Percentiles rank a stretch among this genome's conserved stretches.
Conservation (phyloP, 106 monocot species). For the Chionographis japonica region DNA sequence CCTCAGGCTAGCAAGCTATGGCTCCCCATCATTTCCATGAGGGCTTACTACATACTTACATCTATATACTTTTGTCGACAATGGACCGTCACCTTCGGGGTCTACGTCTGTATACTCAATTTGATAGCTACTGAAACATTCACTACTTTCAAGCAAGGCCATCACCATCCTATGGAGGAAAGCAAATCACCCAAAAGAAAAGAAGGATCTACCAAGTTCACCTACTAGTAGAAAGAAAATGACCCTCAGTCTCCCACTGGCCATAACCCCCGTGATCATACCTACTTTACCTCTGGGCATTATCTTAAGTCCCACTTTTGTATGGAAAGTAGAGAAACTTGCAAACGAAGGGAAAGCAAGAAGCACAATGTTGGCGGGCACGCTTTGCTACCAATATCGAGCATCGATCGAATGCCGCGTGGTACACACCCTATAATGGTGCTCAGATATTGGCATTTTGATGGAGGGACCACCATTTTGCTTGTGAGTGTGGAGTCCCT, state of each 20-base stretch:
- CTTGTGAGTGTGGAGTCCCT: slow-evolving; percentile 1
- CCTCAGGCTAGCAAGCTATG: not conserved
- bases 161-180: not conserved
- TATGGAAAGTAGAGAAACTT: not conserved
- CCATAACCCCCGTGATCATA: not conserved
- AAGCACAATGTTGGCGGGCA: not conserved
- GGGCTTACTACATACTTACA: slow-evolving; percentile 11
- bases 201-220: slow-evolving; percentile 8
- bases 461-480: not conserved
- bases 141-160: too few relatives aligned
- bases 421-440: not conserved
- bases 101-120: slow-evolving; percentile 3
- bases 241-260: slow-evolving; percentile 4
- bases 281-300: slow-evolving; percentile 12
- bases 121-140: not conserved
- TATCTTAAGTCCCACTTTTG: not conserved
- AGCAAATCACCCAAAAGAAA: slow-evolving; percentile 2
- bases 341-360: slow-evolving; percentile 8
- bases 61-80: too few relatives aligned
- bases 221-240: slow-evolving; percentile 20
- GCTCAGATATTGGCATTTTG: not conserved
- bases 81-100: not conserved
- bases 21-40: slow-evolving; percentile 3
- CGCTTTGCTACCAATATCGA: too few relatives aligned
- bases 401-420: not conserved